Evolutionary conservation across 352 stramenopile genomes (phyloP).

Genomic region (Phytopythium kandeliae): DNA sequence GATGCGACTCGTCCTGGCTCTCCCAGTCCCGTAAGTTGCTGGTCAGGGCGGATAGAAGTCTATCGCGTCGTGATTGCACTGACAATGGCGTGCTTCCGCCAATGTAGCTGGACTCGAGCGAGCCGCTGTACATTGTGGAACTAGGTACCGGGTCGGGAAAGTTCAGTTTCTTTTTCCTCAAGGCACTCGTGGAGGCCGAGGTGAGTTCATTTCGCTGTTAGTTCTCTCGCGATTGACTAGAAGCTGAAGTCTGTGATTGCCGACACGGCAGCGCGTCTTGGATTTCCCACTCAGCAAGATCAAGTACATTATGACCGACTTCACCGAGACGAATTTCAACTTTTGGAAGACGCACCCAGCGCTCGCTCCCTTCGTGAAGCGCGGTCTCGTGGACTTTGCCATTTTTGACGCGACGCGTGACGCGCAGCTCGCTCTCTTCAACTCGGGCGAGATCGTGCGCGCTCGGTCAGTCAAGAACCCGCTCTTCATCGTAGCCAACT

Average conservation of each 20-base stretch:
- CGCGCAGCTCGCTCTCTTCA: constrained; percentile 63
- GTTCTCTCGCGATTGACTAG: neutral
- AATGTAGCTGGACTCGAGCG: constrained; percentile 45
- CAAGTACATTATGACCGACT: constrained; percentile 95
- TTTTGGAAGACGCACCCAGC: constrained; percentile 90
- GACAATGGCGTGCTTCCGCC: neutral
- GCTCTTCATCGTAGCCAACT: constrained; percentile 91
- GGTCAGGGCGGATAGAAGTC: neutral
- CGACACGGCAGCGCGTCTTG: constrained; percentile 36
- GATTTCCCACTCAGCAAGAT: constrained; percentile 90
- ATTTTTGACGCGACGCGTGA: constrained; percentile 93
- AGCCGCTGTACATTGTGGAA: constrained; percentile 94
- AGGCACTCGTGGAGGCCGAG: constrained; percentile 68
- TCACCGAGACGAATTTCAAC: constrained; percentile 91
- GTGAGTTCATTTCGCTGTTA: constrained; percentile 8
- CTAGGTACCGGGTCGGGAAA: constrained; percentile 91
- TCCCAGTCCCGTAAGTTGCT: constrained; percentile 20
- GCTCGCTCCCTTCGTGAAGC: constrained; percentile 79
- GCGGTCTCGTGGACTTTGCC: constrained; percentile 88
- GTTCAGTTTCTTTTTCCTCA: constrained; percentile 95
- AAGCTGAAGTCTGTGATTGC: constrained; percentile 1
- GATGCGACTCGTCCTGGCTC: constrained; percentile 33
- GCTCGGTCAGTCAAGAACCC: constrained; percentile 72
- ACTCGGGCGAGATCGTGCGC: constrained; percentile 44
- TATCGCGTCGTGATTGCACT: neutral